Conservation (phyloP, 2,329 filamentous ascomycete genomes). For the Dryadomyces quercivorus region DNA sequence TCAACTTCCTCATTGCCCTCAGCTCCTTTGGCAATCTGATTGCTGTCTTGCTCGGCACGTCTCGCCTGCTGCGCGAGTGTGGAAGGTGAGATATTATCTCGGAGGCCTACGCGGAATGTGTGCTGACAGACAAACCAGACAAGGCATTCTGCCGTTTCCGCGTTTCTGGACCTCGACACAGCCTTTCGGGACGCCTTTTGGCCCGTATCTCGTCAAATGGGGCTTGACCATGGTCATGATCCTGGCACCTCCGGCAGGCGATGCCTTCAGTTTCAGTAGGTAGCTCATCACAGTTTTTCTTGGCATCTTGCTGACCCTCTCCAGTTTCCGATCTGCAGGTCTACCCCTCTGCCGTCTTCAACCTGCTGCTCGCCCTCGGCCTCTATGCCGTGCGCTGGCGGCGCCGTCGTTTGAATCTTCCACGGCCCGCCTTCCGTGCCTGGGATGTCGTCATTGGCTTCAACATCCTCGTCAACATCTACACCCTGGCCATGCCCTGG, state of each 20-base stretch:
- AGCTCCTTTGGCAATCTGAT: conserved; percentile 47
- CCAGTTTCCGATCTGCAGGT: conserved; percentile 42
- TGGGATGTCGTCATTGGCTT: conserved; percentile 49
- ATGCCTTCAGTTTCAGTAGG: conserved; percentile 50
- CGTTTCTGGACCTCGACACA: conserved; percentile 48
- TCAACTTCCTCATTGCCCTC: conserved; percentile 45
- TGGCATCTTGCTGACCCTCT: not conserved
- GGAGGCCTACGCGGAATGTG: too few species aligned
- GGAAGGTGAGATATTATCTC: conserved; percentile 24
- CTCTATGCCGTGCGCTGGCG: conserved; percentile 44
- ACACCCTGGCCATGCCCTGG: conserved; percentile 59
- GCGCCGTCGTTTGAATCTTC: conserved; percentile 36
- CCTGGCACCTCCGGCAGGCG: conserved; percentile 45
- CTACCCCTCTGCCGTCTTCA: conserved; percentile 48
- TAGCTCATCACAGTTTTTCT: not conserved
- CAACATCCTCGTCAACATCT: conserved; percentile 46
- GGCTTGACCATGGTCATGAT: conserved; percentile 45
- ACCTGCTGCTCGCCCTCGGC: conserved; percentile 41
- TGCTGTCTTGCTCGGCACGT: conserved; percentile 41
- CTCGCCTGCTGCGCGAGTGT: conserved; percentile 46
- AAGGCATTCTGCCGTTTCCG: conserved; percentile 47
- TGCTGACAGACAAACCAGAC: conserved; percentile 13
- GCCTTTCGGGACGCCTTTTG: conserved; percentile 51
- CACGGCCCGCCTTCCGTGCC: conserved; percentile 38
- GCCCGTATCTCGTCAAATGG: conserved; percentile 46